A percentile compares a stretch with the other conserved stretches of the same genome.
Evolutionary conservation across 495 filamentous ascomycete species (phyloP).

Genomic region (Xylaria flabelliformis): DNA sequence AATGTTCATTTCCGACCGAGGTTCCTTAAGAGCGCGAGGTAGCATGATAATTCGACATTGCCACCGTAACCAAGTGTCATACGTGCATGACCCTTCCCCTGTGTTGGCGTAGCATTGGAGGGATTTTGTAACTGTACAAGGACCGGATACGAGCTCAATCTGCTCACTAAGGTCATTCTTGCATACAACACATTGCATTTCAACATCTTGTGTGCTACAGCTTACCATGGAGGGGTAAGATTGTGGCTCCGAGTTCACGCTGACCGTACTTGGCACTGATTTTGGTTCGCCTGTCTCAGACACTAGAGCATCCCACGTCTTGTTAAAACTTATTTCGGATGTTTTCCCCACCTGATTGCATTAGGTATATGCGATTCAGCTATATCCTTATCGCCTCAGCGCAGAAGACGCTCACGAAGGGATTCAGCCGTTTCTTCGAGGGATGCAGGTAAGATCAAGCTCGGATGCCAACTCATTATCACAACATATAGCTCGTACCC

Average conservation of each 20-base stretch:
- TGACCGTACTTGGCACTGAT: conserved; percentile 8
- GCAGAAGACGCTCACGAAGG: neutral
- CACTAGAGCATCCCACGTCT: neutral
- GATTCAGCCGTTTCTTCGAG: neutral
- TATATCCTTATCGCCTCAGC: neutral
- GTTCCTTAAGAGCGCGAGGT: conserved; percentile 1
- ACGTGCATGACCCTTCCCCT: neutral
- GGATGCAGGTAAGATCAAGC: conserved; percentile 17
- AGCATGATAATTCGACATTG: neutral
- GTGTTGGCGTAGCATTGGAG: conserved; percentile 11
- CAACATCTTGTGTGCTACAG: conserved; percentile 7
- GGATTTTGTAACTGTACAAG: neutral
- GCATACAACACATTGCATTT: conserved; percentile 12
- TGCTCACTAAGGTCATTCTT: conserved; percentile 14
- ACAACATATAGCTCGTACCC: conserved; percentile 5
- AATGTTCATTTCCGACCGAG: conserved; percentile 5
- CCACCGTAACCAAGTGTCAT: conserved; percentile 16
- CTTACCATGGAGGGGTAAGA: conserved; percentile 2
- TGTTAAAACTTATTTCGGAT: neutral
- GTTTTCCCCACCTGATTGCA: neutral
- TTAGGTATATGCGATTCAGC: neutral
- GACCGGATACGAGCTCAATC: conserved; percentile 18
- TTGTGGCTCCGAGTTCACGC: conserved; percentile 10
- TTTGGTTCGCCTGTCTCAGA: conserved; percentile 7
- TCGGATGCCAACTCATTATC: neutral